phyloP scores from a whole-genome alignment of 257 asterid species.

The Solanum pennellii region DNA sequence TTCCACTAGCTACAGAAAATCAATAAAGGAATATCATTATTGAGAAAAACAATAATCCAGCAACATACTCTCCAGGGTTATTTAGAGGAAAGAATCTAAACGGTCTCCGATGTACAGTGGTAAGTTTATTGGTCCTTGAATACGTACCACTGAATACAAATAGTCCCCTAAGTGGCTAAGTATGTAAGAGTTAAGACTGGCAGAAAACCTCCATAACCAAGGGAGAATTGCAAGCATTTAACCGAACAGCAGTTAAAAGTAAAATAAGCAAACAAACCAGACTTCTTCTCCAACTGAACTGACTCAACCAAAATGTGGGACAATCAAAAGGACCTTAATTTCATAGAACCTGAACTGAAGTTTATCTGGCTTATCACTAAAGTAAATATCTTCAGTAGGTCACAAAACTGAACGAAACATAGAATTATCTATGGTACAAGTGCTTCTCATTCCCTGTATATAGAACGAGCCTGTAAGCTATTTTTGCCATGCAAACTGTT shows the following conservation, averaged over 20 bases:
- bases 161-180: not conserved
- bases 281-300: not conserved
- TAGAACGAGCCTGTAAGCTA: not conserved
- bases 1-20: constrained; percentile 68
- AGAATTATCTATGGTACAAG: not conserved
- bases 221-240: not conserved
- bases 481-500: not conserved
- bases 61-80: not conserved
- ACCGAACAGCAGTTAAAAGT: not conserved
- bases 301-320: not conserved
- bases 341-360: not conserved
- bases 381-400: not conserved
- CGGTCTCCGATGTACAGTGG: not conserved
- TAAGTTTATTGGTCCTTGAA: not conserved
- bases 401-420: not conserved
- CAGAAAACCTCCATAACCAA: not conserved
- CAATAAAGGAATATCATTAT: constrained; percentile 18
- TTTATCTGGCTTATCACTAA: not conserved
- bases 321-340: not conserved
- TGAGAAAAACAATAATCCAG: not conserved
- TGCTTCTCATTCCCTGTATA: not conserved
- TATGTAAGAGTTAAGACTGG: not conserved
- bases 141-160: not conserved
- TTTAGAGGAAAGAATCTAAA: not conserved
- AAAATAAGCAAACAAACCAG: not conserved